Evolutionary conservation across 805 yeast genomes (phyloP), one percentile per base, ranked within the genome.

Genomic region (Teunomyces barrocoloradensis): DNA sequence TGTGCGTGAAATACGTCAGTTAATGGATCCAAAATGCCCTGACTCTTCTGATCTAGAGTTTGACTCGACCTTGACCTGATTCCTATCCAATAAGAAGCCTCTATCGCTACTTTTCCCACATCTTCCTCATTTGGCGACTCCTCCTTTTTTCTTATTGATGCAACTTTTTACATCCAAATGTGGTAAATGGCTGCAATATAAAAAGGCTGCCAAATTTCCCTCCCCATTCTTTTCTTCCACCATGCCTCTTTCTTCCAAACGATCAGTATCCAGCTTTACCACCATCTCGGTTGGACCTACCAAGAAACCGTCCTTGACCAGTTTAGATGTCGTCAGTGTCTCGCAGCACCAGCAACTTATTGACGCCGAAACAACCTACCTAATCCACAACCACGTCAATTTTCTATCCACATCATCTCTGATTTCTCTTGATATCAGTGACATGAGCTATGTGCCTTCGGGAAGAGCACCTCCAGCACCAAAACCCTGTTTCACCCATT

Each of bases 381-480:
- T 37, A 18, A 37, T 37, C 12, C 27, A 37, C n/a, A 20, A 10
- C 9, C 40, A 23, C 28, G 25, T 37, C 12, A 13, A 18, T 7
- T 37, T 25, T 10, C 15, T 23, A 5, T 37, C 40, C 13, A 37
- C 40, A 3, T 37, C 40, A 5, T 37, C 40, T 4, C 40, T 20
- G 18, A 37, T 37, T 11, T 37, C 40, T n/a, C 17, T 37, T n/a
- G 29, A 37, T 23, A 11, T 37, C 15, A 11, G 15, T 12, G 40
- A 29, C 11, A 12, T 27, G 17, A 37, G 40, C 29, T 37, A 21
- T 15, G 29, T 37, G 6, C 40, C 40, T n/a, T 23, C 18, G 10
- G 40, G 40, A n/a, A n/a, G 40, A 37, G 29, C 40, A 6, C 40
- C 40, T 6, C 40, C 29, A 11, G 23, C 40, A 13, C 40, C 40